phyloP scores from a whole-genome alignment of 495 filamentous ascomycete genomes.

The Penicillium roqueforti region DNA sequence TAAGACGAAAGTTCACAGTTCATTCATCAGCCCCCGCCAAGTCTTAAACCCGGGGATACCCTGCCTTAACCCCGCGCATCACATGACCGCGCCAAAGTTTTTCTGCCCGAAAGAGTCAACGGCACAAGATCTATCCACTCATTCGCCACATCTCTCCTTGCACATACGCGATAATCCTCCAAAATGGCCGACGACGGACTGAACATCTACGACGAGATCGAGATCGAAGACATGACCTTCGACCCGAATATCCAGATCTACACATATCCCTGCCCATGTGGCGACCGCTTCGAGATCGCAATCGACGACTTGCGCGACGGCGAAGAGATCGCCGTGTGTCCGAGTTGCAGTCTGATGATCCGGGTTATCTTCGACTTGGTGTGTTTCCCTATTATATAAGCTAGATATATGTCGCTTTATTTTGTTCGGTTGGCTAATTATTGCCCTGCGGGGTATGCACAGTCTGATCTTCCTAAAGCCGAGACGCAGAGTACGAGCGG shows the following conservation, averaged over 20 bases:
- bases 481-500: constrained; percentile 32
- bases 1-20: background rate
- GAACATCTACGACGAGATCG: constrained; percentile 95
- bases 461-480: constrained; percentile 45
- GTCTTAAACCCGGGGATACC: constrained; percentile 1
- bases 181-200: constrained; percentile 64
- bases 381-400: constrained; percentile 25
- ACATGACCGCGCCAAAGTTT: constrained; percentile 34
- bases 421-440: constrained; percentile 12
- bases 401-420: background rate
- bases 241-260: constrained; percentile 80
- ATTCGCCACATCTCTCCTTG: constrained; percentile 6
- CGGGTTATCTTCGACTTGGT: constrained; percentile 87
- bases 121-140: background rate
- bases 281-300: constrained; percentile 92
- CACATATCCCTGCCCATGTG: constrained; percentile 94
- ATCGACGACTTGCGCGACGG: constrained; percentile 81
- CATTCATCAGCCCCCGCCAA: background rate
- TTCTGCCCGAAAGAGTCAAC: constrained; percentile 1
- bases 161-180: background rate
- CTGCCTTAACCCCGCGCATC: constrained; percentile 15
- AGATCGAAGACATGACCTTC: constrained; percentile 98
- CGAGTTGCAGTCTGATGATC: constrained; percentile 95
- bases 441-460: constrained; percentile 9
- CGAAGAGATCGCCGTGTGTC: constrained; percentile 90